A percentile compares a stretch with the other conserved stretches of the same genome.
Evolutionary conservation across 2,329 filamentous ascomycete genomes (phyloP).

Genomic region (Trichophyton verrucosum): DNA sequence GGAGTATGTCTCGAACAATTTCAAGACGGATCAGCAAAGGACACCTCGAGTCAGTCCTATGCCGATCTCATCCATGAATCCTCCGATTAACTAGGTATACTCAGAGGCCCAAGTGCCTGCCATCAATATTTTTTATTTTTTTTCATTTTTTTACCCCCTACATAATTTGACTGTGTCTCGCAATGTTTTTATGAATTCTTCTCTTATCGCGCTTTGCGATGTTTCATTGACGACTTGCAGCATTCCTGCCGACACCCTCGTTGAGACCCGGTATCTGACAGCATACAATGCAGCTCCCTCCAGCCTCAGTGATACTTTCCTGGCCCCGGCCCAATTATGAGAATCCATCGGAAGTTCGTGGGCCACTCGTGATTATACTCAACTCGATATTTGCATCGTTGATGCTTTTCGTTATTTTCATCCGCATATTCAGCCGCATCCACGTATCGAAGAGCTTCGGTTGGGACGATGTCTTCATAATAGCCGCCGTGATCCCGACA

Average conservation of each 20-base stretch:
- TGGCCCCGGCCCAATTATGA: neutral
- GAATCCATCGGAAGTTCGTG: neutral
- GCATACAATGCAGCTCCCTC: conserved; percentile 2
- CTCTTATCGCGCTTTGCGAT: neutral
- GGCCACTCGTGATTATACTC: neutral
- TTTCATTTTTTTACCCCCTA: too few species aligned
- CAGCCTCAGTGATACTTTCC: neutral
- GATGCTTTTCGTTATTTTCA: neutral
- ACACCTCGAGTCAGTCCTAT: too few species aligned
- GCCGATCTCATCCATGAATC: too few species aligned
- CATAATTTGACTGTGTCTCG: neutral
- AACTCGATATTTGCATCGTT: neutral
- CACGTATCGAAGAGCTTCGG: neutral
- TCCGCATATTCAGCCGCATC: neutral
- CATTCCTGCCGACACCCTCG: neutral
- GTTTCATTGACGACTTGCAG: neutral
- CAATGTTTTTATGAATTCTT: neutral
- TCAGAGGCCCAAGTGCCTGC: neutral
- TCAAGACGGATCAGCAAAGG: too few species aligned
- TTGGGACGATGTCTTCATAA: neutral
- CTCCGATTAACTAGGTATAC: too few species aligned
- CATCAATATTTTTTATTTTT: neutral
- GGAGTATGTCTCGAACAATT: too few species aligned
- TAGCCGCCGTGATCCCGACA: neutral
- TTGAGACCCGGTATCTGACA: neutral